Conservation (phyloP, 345 rosid species). For the Camelina laxa region DNA sequence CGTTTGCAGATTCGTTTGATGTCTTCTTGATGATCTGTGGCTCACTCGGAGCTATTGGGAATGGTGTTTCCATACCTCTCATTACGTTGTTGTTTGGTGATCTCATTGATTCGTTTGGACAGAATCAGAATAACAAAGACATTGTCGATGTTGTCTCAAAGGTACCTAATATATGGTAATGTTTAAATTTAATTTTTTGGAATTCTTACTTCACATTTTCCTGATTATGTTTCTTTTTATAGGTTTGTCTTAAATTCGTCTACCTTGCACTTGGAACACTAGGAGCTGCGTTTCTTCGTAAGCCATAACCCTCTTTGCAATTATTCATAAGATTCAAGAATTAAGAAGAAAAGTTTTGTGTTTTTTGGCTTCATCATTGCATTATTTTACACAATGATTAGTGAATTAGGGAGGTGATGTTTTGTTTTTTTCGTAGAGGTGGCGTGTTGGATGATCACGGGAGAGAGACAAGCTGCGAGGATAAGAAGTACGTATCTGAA, state of each 20-base stretch:
- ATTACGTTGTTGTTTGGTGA: slow-evolving; percentile 77
- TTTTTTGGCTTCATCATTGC: background rate
- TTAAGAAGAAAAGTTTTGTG: no score
- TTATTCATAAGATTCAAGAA: background rate
- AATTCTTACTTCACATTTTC: background rate
- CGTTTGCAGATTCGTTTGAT: slow-evolving; percentile 69
- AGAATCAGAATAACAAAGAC: slow-evolving; percentile 53
- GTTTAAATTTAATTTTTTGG: background rate
- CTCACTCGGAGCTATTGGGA: slow-evolving; percentile 67
- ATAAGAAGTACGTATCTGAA: slow-evolving; percentile 64
- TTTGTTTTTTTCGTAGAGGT: slow-evolving; percentile 59
- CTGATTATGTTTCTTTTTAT: slow-evolving; percentile 18
- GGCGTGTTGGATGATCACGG: slow-evolving; percentile 82
- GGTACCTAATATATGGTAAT: slow-evolving; percentile 41
- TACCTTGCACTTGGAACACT: slow-evolving; percentile 74
- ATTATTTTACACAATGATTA: background rate
- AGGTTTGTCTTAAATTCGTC: slow-evolving; percentile 76
- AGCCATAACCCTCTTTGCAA: slow-evolving; percentile 40
- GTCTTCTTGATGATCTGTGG: slow-evolving; percentile 64
- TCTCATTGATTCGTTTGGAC: slow-evolving; percentile 59
- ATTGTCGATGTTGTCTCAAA: slow-evolving; percentile 58
- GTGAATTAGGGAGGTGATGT: background rate
- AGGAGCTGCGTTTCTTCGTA: slow-evolving; percentile 74
- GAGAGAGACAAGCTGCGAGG: slow-evolving; percentile 78
- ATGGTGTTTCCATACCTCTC: slow-evolving; percentile 65